phyloP scores from a whole-genome alignment of 2,329 filamentous ascomycete species.

The Biscogniauxia sp. region DNA sequence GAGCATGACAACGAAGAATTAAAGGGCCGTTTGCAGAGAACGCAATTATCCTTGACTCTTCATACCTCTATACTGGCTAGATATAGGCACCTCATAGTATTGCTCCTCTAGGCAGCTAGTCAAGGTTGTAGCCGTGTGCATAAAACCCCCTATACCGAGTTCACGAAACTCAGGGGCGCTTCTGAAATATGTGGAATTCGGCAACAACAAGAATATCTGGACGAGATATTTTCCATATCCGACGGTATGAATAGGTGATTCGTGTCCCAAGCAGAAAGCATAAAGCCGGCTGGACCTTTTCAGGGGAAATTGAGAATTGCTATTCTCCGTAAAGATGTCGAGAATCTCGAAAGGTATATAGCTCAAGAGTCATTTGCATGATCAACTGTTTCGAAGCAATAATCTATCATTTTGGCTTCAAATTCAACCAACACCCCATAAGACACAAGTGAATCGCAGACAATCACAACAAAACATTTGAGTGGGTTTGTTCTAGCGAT shows the following conservation, averaged over 20 bases:
- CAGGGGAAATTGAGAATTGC: neutral
- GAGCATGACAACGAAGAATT: neutral
- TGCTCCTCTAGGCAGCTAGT: neutral
- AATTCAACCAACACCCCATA: neutral
- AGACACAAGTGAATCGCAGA: neutral
- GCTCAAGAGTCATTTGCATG: neutral
- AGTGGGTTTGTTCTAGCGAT: neutral
- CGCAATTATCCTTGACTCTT: neutral
- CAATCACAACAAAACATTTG: neutral
- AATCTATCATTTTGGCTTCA: neutral
- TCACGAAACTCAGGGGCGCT: neutral
- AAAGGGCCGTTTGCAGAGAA: neutral
- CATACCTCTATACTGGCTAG: neutral
- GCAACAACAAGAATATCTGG: neutral
- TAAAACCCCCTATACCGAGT: neutral
- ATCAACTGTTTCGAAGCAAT: neutral
- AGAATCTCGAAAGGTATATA: neutral
- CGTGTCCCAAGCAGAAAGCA: neutral
- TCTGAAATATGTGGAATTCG: neutral
- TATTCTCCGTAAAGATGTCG: neutral
- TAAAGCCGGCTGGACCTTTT: neutral
- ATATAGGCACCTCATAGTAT: neutral
- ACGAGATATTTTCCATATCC: neutral
- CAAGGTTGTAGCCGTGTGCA: neutral
- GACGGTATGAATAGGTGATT: neutral